phyloP scores from a whole-genome alignment of 176 grass and related monocot species.

The Alloteropsis semialata region DNA sequence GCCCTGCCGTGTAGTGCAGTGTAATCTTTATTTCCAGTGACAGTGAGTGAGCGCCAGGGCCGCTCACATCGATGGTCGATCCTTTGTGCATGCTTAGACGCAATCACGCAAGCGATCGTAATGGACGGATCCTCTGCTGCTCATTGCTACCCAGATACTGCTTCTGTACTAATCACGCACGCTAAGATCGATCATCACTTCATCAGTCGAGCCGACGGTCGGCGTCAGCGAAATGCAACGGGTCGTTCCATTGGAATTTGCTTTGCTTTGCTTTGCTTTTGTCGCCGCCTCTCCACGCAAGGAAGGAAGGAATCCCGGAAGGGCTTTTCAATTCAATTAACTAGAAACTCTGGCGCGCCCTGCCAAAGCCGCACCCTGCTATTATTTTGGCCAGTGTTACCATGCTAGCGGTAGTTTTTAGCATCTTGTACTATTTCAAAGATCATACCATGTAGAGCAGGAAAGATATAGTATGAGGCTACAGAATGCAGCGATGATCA shows the following conservation, averaged over 20 bases:
- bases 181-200: neutral
- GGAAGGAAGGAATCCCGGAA: neutral
- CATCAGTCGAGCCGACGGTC: neutral
- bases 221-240: neutral
- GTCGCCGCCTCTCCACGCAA: neutral
- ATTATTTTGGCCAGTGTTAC: no score
- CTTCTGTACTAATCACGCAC: neutral
- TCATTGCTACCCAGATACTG: no score
- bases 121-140: neutral
- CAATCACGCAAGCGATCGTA: neutral
- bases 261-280: neutral
- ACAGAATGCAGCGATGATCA: no score
- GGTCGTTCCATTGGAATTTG: neutral
- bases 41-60: neutral
- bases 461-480: no score
- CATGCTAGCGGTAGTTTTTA: no score
- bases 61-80: neutral
- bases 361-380: no score
- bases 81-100: slow-evolving; percentile 9
- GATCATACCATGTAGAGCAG: no score
- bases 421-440: no score
- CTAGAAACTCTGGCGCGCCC: no score
- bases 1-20: neutral
- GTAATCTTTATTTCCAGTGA: neutral
- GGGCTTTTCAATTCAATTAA: neutral